These are phyloP conservation scores for Arthrobotrys sinensis DNA, from an alignment of 2,329 filamentous ascomycete genomes.

Conservation along the genomic window DNA sequence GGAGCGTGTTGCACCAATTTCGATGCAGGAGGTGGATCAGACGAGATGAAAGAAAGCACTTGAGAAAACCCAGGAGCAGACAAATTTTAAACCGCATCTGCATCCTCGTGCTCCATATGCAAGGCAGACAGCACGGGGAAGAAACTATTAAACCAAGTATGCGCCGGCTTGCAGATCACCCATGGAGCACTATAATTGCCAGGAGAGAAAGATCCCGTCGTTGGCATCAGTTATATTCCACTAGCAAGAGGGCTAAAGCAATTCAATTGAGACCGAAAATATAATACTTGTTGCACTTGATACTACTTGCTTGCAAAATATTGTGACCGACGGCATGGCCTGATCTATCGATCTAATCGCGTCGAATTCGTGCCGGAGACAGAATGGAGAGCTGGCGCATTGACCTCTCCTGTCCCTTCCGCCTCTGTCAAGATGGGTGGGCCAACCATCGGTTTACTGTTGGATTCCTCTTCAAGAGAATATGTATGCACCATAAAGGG, in stretches of 20 bases:
- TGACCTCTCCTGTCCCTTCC: constrained; percentile 45
- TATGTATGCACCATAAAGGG: constrained; percentile 19
- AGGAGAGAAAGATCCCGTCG: background rate
- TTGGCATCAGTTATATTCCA: background rate
- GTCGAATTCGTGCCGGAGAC: constrained; percentile 11
- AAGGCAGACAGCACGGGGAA: constrained; percentile 33
- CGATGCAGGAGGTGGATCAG: constrained; percentile 50
- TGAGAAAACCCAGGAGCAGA: constrained; percentile 6
- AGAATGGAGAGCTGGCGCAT: constrained; percentile 40
- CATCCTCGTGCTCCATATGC: constrained; percentile 41
- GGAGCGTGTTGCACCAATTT: constrained; percentile 55
- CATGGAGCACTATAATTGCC: constrained; percentile 5
- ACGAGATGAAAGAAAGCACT: constrained; percentile 40
- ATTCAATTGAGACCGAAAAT: background rate
- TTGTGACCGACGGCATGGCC: background rate
- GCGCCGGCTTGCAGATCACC: constrained; percentile 26
- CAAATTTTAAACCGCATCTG: constrained; percentile 38
- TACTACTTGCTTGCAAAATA: background rate
- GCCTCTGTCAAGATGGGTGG: constrained; percentile 11
- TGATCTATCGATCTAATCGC: too few relatives aligned
- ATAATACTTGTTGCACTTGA: too few relatives aligned
- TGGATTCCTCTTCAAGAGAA: constrained; percentile 34
- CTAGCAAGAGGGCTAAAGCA: background rate
- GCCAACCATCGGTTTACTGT: constrained; percentile 42
- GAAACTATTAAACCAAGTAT: constrained; percentile 7